phyloP scores from a whole-genome alignment of 2,329 filamentous ascomycete genomes.

The Neurospora sp. region DNA sequence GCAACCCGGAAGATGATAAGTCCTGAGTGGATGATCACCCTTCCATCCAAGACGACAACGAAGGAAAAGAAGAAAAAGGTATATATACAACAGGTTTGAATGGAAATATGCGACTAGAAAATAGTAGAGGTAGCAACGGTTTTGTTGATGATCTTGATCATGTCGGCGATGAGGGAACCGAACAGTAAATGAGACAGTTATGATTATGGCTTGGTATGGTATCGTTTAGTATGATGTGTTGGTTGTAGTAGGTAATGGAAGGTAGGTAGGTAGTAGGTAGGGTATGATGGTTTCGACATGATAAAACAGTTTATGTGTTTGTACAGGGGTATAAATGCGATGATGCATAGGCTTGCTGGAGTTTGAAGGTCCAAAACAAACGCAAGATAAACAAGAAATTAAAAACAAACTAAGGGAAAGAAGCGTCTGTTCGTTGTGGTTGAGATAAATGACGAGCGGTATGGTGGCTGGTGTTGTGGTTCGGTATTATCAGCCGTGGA shows the following conservation, averaged over 20 bases:
- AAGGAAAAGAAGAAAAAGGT: background rate
- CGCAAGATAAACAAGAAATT: background rate
- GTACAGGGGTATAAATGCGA: background rate
- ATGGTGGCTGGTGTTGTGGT: background rate
- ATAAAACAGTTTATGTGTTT: background rate
- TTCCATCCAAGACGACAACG: background rate
- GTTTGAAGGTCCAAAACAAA: background rate
- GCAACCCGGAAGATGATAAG: background rate
- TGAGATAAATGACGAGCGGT: background rate
- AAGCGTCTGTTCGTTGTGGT: background rate
- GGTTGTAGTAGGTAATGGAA: background rate
- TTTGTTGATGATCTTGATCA: background rate
- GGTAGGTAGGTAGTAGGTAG: background rate
- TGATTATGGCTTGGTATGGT: background rate
- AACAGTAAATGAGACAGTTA: background rate
- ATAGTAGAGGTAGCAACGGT: background rate
- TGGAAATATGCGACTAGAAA: background rate
- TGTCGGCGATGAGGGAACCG: background rate
- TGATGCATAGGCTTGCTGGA: background rate
- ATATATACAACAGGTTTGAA: background rate
- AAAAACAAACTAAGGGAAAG: background rate
- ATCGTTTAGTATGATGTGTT: background rate
- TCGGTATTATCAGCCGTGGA: background rate
- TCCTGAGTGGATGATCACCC: background rate
- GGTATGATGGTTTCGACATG: background rate